Conservation (phyloP, 2,329 filamentous ascomycete genomes). For the Tolypocladium cylindrosporum region DNA sequence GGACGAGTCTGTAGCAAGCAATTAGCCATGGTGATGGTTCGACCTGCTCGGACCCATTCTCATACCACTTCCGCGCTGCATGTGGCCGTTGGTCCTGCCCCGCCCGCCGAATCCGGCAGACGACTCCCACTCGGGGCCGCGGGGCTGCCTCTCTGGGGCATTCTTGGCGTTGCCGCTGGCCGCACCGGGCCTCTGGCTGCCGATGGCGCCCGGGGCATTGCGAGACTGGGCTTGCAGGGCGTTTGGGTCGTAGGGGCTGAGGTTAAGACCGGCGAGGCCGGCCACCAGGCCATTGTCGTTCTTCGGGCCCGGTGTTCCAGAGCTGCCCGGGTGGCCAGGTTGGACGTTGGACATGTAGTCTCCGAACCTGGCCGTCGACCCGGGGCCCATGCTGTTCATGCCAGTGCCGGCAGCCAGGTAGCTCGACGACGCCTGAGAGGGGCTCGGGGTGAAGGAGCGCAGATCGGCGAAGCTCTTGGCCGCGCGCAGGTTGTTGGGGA, state of each 20-base stretch:
- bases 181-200: slow-evolving; percentile 50
- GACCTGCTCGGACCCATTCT: slow-evolving; percentile 5
- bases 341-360: slow-evolving; percentile 34
- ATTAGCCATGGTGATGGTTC: slow-evolving; percentile 5
- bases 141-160: slow-evolving; percentile 52
- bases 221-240: slow-evolving; percentile 25
- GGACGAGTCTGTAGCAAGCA: slow-evolving; percentile 26
- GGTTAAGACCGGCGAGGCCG: slow-evolving; percentile 38
- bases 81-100: slow-evolving; percentile 48
- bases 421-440: slow-evolving; percentile 74
- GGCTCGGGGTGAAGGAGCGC: slow-evolving; percentile 89
- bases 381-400: slow-evolving; percentile 43
- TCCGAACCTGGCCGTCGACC: slow-evolving; percentile 29
- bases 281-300: slow-evolving; percentile 32
- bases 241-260: slow-evolving; percentile 40
- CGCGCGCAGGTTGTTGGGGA: slow-evolving; percentile 73
- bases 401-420: slow-evolving; percentile 42
- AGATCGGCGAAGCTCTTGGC: slow-evolving; percentile 96
- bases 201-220: slow-evolving; percentile 50
- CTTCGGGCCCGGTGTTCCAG: slow-evolving; percentile 27
- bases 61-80: slow-evolving; percentile 51
- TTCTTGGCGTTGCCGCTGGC: slow-evolving; percentile 32
- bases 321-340: slow-evolving; percentile 21
- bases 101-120: slow-evolving; percentile 42
- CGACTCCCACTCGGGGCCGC: slow-evolving; percentile 52